phyloP scores from a whole-genome alignment of 495 filamentous ascomycete species.

The Chaetomium cochliodes region DNA sequence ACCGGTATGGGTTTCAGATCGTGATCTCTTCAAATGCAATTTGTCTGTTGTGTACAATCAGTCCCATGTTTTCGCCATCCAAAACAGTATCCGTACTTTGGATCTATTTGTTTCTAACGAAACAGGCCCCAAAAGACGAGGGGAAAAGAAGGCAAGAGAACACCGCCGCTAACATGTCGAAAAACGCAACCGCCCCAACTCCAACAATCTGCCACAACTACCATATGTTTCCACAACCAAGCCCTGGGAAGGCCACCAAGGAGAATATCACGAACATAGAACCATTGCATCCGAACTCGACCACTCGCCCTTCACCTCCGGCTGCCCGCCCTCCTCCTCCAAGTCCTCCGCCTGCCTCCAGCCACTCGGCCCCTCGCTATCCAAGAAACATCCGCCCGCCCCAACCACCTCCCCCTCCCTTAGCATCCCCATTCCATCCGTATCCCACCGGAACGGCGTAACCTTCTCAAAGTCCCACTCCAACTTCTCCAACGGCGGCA shows the following conservation, averaged over 20 bases:
- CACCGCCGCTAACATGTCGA: too few relatives aligned
- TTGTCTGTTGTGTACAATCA: background rate
- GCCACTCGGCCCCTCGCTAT: constrained; percentile 31
- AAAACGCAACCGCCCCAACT: too few relatives aligned
- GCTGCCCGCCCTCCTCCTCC: background rate
- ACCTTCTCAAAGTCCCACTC: constrained; percentile 19
- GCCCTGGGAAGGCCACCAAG: too few relatives aligned
- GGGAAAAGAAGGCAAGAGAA: too few relatives aligned
- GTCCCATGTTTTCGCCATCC: background rate
- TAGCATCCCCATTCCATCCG: constrained; percentile 15
- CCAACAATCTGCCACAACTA: too few relatives aligned
- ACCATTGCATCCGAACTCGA: background rate
- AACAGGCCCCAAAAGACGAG: too few relatives aligned
- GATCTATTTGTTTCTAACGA: too few relatives aligned
- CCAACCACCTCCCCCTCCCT: constrained; percentile 2
- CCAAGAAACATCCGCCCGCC: constrained; percentile 21
- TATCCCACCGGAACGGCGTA: constrained; percentile 25
- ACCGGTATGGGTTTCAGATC: background rate
- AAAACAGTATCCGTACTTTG: background rate
- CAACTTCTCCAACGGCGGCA: background rate
- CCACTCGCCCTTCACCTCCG: background rate
- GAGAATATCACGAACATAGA: background rate
- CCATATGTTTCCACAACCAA: too few relatives aligned
- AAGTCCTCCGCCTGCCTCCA: constrained; percentile 26
- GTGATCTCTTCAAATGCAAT: background rate